A percentile compares a stretch with the other conserved stretches of the same genome.
These are phyloP conservation scores for Cercophora newfieldiana DNA, from an alignment of 495 filamentous ascomycete species.

Conservation along the genomic window DNA sequence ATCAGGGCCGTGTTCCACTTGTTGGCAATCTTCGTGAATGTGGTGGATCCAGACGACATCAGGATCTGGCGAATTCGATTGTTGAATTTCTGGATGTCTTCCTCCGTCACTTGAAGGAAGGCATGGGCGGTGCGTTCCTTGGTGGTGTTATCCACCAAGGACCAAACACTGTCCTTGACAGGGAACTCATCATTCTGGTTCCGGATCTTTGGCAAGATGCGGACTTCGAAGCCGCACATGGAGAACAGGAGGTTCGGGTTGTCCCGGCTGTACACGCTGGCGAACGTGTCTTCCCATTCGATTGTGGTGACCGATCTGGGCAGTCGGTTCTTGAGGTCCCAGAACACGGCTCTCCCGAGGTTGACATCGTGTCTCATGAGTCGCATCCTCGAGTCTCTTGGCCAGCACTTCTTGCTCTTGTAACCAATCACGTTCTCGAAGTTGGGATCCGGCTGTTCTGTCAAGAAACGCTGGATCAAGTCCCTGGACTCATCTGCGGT, in stretches of 20 bases:
- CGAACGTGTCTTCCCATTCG: slow-evolving; percentile 99
- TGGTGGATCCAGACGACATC: slow-evolving; percentile 98
- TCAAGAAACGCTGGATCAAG: slow-evolving; percentile 95
- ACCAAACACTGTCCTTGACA: slow-evolving; percentile 97
- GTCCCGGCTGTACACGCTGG: slow-evolving; percentile 98
- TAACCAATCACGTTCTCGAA: slow-evolving; percentile 99
- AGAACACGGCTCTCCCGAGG: slow-evolving; percentile 95
- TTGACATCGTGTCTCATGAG: slow-evolving; percentile 99
- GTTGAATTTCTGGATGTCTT: slow-evolving; percentile 99
- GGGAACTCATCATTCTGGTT: slow-evolving; percentile 96
- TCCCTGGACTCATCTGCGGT: slow-evolving; percentile 91
- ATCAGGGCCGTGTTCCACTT: slow-evolving; percentile 99
- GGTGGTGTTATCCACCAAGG: slow-evolving; percentile 89
- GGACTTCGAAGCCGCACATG: slow-evolving; percentile 98
- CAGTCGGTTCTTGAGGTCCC: slow-evolving; percentile 97
- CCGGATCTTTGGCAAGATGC: slow-evolving; percentile 92
- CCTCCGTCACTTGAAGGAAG: slow-evolving; percentile 97
- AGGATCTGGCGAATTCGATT: slow-evolving; percentile 98
- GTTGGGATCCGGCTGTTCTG: slow-evolving; percentile 97
- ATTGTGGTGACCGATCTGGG: slow-evolving; percentile 94
- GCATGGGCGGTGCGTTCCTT: slow-evolving; percentile 98
- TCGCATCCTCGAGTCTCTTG: slow-evolving; percentile 94
- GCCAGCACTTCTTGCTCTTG: slow-evolving; percentile 99
- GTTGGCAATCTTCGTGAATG: slow-evolving; percentile 99
- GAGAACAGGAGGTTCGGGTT: slow-evolving; percentile 97